Percentiles rank a stretch among this genome's conserved stretches.
Conservation (phyloP, 106 monocot species). For the Gastrodia elata region DNA sequence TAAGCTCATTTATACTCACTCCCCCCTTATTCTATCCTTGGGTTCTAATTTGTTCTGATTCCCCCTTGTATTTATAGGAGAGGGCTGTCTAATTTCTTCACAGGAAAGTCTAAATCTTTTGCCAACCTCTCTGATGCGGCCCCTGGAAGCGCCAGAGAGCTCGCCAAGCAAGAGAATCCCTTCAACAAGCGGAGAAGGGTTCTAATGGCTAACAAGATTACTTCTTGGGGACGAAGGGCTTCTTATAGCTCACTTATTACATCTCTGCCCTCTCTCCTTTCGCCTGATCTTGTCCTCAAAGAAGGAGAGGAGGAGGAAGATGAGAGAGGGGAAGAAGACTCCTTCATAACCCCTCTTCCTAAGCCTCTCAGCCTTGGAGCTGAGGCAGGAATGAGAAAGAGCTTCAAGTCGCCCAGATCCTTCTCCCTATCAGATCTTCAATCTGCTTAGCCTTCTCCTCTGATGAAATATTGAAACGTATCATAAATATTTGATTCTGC, state of each 20-base stretch:
- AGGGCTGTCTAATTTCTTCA: slow-evolving; percentile 61
- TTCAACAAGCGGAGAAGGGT: slow-evolving; percentile 38
- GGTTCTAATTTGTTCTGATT: not conserved
- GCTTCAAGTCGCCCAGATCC: slow-evolving; percentile 22
- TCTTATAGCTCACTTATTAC: slow-evolving; percentile 29
- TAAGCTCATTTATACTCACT: slow-evolving; percentile 2
- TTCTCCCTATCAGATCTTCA: slow-evolving; percentile 29
- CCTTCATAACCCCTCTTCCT: not conserved
- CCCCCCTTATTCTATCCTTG: not conserved
- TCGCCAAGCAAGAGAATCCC: slow-evolving; percentile 43
- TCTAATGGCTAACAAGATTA: slow-evolving; percentile 3
- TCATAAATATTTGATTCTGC: not conserved
- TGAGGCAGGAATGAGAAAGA: not conserved
- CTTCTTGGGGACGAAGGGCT: slow-evolving; percentile 20
- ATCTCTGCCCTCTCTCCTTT: slow-evolving; percentile 11
- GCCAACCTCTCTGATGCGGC: slow-evolving; percentile 23
- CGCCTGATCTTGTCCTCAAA: not conserved
- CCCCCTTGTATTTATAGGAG: slow-evolving; percentile 20
- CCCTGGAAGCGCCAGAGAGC: slow-evolving; percentile 7
- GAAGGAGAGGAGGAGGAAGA: slow-evolving; percentile 14
- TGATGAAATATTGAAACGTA: not conserved
- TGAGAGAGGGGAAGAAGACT: slow-evolving; percentile 3
- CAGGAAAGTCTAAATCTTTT: slow-evolving; percentile 59
- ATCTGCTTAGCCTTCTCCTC: slow-evolving; percentile 15
- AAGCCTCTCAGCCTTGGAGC: not conserved